These are phyloP conservation scores for Elsinoe perseae DNA, from an alignment of 2,329 filamentous ascomycete species.

Conservation along the genomic window DNA sequence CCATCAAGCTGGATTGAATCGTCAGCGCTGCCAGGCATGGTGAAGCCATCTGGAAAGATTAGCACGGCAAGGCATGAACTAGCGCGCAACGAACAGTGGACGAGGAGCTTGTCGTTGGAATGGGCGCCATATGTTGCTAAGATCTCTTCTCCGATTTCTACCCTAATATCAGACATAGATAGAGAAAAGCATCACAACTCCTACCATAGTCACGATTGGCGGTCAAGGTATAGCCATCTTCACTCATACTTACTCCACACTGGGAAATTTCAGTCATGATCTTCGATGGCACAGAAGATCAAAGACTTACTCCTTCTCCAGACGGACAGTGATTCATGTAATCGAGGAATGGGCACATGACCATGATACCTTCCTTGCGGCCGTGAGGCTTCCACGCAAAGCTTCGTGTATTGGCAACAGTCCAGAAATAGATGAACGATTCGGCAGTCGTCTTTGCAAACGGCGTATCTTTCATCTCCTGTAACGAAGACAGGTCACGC, in stretches of 20 bases:
- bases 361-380: slow-evolving; percentile 52
- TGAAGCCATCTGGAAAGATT: slow-evolving; percentile 35
- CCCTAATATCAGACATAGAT: neutral
- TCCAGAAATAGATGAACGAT: slow-evolving; percentile 50
- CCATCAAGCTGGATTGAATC: slow-evolving; percentile 38
- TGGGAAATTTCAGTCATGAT: slow-evolving; percentile 24
- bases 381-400: slow-evolving; percentile 49
- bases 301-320: slow-evolving; percentile 29
- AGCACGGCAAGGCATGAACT: neutral
- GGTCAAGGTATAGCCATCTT: slow-evolving; percentile 48
- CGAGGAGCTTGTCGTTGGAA: slow-evolving; percentile 63
- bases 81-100: slow-evolving; percentile 44
- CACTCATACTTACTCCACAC: slow-evolving; percentile 47
- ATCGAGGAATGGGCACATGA: slow-evolving; percentile 64
- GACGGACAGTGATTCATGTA: slow-evolving; percentile 54
- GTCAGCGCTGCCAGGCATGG: slow-evolving; percentile 27
- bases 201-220: slow-evolving; percentile 45
- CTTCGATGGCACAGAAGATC: neutral
- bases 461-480: slow-evolving; percentile 28
- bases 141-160: slow-evolving; percentile 53
- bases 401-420: slow-evolving; percentile 53
- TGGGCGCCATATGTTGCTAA: slow-evolving; percentile 63
- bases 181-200: slow-evolving; percentile 16
- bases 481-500: slow-evolving; percentile 22
- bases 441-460: slow-evolving; percentile 28